Evolutionary conservation across 1,284 basidiomycete genomes (phyloP).

Genomic region (Irpex rosettiformis): DNA sequence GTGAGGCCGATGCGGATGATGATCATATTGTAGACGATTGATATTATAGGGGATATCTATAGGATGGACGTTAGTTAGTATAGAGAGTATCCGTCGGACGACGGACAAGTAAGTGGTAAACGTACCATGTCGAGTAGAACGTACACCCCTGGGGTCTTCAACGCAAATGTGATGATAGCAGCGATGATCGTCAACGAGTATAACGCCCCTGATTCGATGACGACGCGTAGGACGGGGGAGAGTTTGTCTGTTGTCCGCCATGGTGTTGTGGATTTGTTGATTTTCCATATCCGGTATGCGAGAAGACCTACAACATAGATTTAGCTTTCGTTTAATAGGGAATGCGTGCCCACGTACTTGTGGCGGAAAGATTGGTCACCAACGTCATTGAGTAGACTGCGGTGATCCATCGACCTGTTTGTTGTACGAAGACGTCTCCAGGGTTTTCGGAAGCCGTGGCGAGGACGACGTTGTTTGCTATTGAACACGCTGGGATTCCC

Average conservation of each 20-base stretch:
- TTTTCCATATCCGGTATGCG: conserved; percentile 26
- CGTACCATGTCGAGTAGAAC: conserved; percentile 32
- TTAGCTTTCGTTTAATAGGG: not conserved
- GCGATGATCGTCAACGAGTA: conserved; percentile 32
- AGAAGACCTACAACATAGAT: conserved; percentile 20
- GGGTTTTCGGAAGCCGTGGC: conserved; percentile 15
- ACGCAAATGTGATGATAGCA: conserved; percentile 30
- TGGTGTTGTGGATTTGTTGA: conserved; percentile 20
- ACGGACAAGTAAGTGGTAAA: not conserved
- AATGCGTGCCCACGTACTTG: conserved; percentile 21
- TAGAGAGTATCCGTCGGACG: not conserved
- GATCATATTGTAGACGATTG: conserved; percentile 29
- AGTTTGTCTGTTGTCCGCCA: conserved; percentile 19
- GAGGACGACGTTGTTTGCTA: conserved; percentile 14
- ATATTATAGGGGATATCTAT: conserved; percentile 29
- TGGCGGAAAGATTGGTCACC: conserved; percentile 28
- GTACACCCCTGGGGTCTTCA: conserved; percentile 29
- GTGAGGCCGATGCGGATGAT: conserved; percentile 24
- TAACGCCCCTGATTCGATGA: conserved; percentile 32
- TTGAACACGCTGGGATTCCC: not conserved
- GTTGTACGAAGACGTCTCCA: conserved; percentile 19
- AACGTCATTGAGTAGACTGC: conserved; percentile 28
- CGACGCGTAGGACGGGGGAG: conserved; percentile 26
- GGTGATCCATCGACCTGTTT: conserved; percentile 29
- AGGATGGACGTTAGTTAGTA: not conserved